Conservation (phyloP, 2,329 filamentous ascomycete species). For the Calonectria pseudoreteaudii region DNA sequence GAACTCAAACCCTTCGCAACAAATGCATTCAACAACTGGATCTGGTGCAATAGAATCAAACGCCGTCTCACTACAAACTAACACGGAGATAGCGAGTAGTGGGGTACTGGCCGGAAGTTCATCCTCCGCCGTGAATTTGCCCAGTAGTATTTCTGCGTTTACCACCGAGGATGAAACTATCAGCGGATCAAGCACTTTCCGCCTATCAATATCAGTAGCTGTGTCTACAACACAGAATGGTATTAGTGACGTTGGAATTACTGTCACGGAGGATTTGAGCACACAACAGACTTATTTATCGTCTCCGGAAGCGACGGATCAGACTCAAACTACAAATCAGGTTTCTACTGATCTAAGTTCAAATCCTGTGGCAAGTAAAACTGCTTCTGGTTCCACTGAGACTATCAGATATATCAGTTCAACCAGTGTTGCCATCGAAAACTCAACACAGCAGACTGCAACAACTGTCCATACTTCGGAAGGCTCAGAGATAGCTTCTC, state of each 20-base stretch:
- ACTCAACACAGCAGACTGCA: not conserved
- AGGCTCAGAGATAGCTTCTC: not conserved
- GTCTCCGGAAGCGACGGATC: not conserved
- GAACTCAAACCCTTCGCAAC: not conserved
- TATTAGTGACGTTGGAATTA: not conserved
- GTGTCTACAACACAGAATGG: not conserved
- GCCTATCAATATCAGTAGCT: not conserved
- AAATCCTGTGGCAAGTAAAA: not conserved
- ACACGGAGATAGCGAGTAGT: not conserved
- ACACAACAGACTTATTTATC: not conserved
- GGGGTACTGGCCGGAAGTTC: no score
- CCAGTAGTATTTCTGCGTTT: not conserved
- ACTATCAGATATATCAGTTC: not conserved
- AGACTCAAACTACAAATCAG: not conserved
- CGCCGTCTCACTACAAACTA: not conserved
- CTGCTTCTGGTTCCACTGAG: not conserved
- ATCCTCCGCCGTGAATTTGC: not conserved
- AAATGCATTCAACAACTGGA: not conserved
- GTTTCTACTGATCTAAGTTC: not conserved
- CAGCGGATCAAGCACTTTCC: not conserved
- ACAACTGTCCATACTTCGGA: no score
- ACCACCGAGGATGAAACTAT: not conserved
- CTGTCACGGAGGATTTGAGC: not conserved
- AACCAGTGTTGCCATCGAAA: not conserved
- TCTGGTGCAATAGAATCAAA: no score